Percentiles rank a stretch among this genome's conserved stretches.
Conservation (phyloP, 176 grass and related monocot genomes). For the Aegilops bicornis region DNA sequence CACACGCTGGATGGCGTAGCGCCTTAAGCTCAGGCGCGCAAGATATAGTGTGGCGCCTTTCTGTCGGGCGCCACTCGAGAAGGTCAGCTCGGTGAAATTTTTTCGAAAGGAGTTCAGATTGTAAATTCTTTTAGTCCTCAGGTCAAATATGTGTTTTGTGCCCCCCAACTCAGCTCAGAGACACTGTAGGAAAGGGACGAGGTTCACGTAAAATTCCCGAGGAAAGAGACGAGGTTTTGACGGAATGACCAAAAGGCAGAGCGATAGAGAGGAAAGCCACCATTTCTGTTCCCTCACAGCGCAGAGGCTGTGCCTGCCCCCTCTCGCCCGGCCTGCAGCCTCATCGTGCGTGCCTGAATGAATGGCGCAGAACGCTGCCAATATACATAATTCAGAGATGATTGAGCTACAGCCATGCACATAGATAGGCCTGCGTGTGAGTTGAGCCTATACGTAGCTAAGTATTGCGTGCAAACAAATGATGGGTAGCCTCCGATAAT, state of each 20-base stretch:
- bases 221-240: constrained; percentile 13
- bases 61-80: no score
- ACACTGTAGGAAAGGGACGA: neutral
- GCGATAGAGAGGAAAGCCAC: constrained; percentile 32
- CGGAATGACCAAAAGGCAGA: neutral
- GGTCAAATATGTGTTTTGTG: no score
- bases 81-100: no score
- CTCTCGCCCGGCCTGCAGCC: neutral
- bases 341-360: constrained; percentile 45
- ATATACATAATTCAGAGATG: constrained; percentile 38
- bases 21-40: no score
- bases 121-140: no score
- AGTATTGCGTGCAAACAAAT: constrained; percentile 25
- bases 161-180: neutral
- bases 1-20: no score
- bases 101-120: no score
- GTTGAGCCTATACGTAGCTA: constrained; percentile 4
- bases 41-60: no score
- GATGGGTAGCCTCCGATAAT: neutral
- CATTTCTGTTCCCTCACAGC: constrained; percentile 35
- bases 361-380: constrained; percentile 32
- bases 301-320: neutral
- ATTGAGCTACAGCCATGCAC: constrained; percentile 30
- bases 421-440: constrained; percentile 19
- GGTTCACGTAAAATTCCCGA: no score